Percentiles rank a stretch among this genome's conserved stretches.
Evolutionary conservation across 2,329 filamentous ascomycete genomes (phyloP).

Genomic region (Epichloe coenophiala): DNA sequence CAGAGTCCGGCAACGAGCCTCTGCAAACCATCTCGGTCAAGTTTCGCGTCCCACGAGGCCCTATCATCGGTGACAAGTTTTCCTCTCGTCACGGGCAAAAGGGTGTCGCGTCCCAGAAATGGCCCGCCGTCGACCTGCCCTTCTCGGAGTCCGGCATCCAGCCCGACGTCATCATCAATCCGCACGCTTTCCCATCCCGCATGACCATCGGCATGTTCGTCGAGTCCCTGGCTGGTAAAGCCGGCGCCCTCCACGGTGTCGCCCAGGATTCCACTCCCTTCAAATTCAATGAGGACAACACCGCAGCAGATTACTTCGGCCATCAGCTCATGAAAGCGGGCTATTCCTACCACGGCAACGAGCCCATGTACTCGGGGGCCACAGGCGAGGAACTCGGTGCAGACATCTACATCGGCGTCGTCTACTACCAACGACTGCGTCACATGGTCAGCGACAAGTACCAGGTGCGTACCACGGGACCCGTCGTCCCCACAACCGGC

Average conservation of each 20-base stretch:
- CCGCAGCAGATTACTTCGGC: conserved; percentile 87
- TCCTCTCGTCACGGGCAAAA: conserved; percentile 94
- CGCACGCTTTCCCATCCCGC: conserved; percentile 95
- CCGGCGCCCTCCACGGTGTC: conserved; percentile 86
- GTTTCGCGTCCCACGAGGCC: conserved; percentile 77
- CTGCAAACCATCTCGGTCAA: conserved; percentile 86
- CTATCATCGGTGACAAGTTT: conserved; percentile 97
- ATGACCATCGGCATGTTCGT: conserved; percentile 99
- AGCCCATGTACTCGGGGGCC: conserved; percentile 96
- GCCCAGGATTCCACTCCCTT: conserved; percentile 94
- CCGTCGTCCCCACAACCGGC: conserved; percentile 81
- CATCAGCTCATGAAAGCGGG: conserved; percentile 90
- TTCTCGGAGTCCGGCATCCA: conserved; percentile 95
- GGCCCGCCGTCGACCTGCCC: conserved; percentile 87
- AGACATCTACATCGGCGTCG: conserved; percentile 92
- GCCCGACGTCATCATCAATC: conserved; percentile 97
- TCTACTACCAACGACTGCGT: conserved; percentile 94
- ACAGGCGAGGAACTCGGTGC: conserved; percentile 87
- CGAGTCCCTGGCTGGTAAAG: conserved; percentile 90
- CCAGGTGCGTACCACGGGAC: conserved; percentile 92
- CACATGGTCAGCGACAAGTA: conserved; percentile 99
- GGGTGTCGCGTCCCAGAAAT: conserved; percentile 91
- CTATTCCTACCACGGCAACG: conserved; percentile 97
- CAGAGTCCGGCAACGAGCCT: conserved; percentile 69
- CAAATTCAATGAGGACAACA: conserved; percentile 84